Percentiles rank a stretch among this genome's conserved stretches.
These are phyloP conservation scores for Atkinsonella texensis DNA, from an alignment of 2,329 filamentous ascomycete genomes.

Conservation along the genomic window DNA sequence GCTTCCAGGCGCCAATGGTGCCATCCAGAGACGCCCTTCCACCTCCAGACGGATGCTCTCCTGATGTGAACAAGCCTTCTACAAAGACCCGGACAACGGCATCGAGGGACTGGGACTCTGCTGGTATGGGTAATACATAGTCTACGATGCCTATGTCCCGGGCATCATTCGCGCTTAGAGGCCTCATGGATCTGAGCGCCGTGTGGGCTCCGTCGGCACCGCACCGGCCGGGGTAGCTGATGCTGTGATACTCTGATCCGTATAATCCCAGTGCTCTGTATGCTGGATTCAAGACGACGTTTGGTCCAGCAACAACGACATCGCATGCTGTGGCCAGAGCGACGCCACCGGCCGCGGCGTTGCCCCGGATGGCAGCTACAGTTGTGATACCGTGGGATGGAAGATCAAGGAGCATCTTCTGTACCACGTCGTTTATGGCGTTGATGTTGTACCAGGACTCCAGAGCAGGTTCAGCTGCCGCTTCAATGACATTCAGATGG, in stretches of 20 bases:
- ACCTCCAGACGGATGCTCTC: neutral
- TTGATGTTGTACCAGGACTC: slow-evolving; percentile 33
- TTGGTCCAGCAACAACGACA: slow-evolving; percentile 23
- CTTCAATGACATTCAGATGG: slow-evolving; percentile 31
- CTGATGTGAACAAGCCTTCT: slow-evolving; percentile 11
- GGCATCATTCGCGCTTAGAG: slow-evolving; percentile 25
- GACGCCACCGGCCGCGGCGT: slow-evolving; percentile 30
- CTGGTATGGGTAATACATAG: slow-evolving; percentile 23
- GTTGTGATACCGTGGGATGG: slow-evolving; percentile 23
- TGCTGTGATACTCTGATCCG: slow-evolving; percentile 29
- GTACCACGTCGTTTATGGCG: slow-evolving; percentile 28
- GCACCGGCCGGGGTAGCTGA: slow-evolving; percentile 27
- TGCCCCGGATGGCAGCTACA: slow-evolving; percentile 26
- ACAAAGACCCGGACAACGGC: slow-evolving; percentile 24
- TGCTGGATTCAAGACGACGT: slow-evolving; percentile 29
- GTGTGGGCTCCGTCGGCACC: slow-evolving; percentile 18
- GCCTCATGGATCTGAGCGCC: slow-evolving; percentile 24
- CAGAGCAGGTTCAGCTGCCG: slow-evolving; percentile 21
- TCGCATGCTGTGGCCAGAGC: slow-evolving; percentile 27
- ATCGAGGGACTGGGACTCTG: slow-evolving; percentile 18
- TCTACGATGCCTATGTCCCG: slow-evolving; percentile 26
- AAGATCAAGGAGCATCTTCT: slow-evolving; percentile 25
- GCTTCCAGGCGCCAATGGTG: slow-evolving; percentile 20
- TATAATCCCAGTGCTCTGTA: slow-evolving; percentile 24
- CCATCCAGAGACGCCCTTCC: too few species aligned